Conservation (phyloP, 352 stramenopile species). For the Phytophthora macrochlamydospora region DNA sequence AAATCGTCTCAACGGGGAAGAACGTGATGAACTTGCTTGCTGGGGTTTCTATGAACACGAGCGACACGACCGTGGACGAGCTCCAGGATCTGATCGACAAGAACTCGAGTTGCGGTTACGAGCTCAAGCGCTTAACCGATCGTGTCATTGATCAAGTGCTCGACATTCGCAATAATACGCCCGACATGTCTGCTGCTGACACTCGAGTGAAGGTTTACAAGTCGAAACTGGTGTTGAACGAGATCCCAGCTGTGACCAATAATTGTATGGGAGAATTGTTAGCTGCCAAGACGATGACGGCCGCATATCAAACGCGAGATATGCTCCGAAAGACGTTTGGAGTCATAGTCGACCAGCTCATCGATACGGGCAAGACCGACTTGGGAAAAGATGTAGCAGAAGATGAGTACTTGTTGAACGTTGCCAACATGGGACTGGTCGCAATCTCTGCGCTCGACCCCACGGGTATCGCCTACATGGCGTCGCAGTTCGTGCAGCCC, state of each 20-base stretch:
- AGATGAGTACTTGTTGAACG: slow-evolving; percentile 36
- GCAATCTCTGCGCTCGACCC: slow-evolving; percentile 43
- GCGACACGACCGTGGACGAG: slow-evolving; percentile 17
- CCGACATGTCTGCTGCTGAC: slow-evolving; percentile 13
- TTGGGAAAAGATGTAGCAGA: slow-evolving; percentile 16
- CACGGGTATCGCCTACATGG: slow-evolving; percentile 42
- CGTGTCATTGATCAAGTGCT: slow-evolving; percentile 11
- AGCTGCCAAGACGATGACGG: slow-evolving; percentile 19
- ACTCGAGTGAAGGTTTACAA: slow-evolving; percentile 26
- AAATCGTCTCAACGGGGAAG: slow-evolving; percentile 9
- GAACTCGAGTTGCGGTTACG: slow-evolving; percentile 22
- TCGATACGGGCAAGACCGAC: slow-evolving; percentile 20
- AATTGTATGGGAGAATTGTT: slow-evolving; percentile 27
- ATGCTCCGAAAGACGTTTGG: slow-evolving; percentile 26
- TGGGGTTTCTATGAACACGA: slow-evolving; percentile 25
- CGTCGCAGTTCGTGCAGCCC: slow-evolving; percentile 40
- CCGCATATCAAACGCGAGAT: slow-evolving; percentile 24
- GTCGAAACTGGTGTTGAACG: slow-evolving; percentile 15
- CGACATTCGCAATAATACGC: slow-evolving; percentile 16
- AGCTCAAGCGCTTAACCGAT: slow-evolving; percentile 26
- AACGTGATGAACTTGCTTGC: slow-evolving; percentile 10
- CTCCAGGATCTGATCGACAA: slow-evolving; percentile 19
- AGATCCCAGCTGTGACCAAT: slow-evolving; percentile 26
- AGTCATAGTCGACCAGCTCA: slow-evolving; percentile 26
- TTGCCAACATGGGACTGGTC: slow-evolving; percentile 33